phyloP scores from a whole-genome alignment of 192 early-diverging fungal species.

The Entomortierella chlamydospora region DNA sequence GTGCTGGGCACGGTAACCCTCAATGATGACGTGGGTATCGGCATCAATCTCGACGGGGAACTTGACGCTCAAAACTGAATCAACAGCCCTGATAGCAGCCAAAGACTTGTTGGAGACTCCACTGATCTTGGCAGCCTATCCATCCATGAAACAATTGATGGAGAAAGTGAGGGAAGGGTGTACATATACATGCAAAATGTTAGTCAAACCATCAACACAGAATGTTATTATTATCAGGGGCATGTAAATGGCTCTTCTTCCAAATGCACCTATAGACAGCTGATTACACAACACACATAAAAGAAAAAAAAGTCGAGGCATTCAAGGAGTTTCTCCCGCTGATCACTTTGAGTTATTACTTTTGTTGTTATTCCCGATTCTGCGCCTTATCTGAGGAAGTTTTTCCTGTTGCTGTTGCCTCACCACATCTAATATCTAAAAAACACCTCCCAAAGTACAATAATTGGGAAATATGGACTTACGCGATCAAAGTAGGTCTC shows the following conservation, averaged over 20 bases:
- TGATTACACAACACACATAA: background rate
- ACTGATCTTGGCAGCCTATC: conserved; percentile 73
- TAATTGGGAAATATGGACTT: too few relatives aligned
- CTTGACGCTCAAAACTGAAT: conserved; percentile 77
- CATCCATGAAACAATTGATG: background rate
- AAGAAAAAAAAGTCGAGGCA: too few relatives aligned
- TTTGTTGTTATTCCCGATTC: background rate
- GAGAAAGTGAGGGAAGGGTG: background rate
- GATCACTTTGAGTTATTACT: too few relatives aligned
- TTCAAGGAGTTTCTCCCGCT: too few relatives aligned
- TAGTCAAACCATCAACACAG: too few relatives aligned
- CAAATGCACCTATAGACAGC: background rate
- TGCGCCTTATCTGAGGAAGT: too few relatives aligned
- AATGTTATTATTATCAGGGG: background rate
- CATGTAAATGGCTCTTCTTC: background rate
- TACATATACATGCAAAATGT: background rate
- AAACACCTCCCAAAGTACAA: too few relatives aligned
- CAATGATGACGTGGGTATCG: conserved; percentile 77
- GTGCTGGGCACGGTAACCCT: conserved; percentile 85
- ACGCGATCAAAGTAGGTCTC: conserved; percentile 75
- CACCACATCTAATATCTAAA: too few relatives aligned
- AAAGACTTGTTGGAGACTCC: conserved; percentile 68
- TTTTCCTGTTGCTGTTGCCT: too few relatives aligned
- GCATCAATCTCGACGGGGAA: conserved; percentile 79
- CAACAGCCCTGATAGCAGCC: conserved; percentile 77